Conservation (phyloP, 192 early-diverging fungal species). For the Kickxella alabastrina region DNA sequence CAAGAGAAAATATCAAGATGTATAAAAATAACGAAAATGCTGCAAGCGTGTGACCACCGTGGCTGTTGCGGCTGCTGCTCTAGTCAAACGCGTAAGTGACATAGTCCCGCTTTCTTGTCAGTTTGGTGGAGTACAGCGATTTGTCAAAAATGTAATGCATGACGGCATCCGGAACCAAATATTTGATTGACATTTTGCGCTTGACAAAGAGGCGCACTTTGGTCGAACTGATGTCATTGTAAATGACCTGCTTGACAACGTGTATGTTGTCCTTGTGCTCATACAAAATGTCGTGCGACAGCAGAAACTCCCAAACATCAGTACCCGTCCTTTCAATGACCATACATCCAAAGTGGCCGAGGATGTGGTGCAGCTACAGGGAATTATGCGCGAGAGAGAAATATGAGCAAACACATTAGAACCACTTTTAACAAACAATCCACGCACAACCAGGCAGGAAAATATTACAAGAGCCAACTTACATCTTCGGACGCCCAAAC, state of each 20-base stretch:
- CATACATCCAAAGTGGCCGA: conserved; percentile 87
- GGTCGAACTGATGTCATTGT: conserved; percentile 97
- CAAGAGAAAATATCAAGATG: too few species aligned
- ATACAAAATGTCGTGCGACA: conserved; percentile 86
- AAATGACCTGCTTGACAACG: conserved; percentile 93
- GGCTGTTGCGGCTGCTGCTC: too few species aligned
- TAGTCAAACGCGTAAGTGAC: conserved; percentile 53
- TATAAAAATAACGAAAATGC: too few species aligned
- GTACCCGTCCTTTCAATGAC: conserved; percentile 94
- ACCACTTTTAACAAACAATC: too few species aligned
- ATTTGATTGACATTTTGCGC: conserved; percentile 90
- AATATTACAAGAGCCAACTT: conserved; percentile 48
- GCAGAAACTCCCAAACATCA: conserved; percentile 88
- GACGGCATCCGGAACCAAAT: conserved; percentile 87
- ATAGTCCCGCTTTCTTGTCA: conserved; percentile 53
- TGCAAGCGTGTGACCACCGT: too few species aligned
- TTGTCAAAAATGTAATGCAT: conserved; percentile 85
- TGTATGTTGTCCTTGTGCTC: conserved; percentile 85
- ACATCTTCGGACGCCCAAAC: conserved; percentile 84
- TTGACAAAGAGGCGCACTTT: conserved; percentile 94
- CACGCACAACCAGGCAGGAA: not conserved
- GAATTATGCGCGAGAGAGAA: too few species aligned
- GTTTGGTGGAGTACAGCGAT: conserved; percentile 63
- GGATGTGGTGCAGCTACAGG: conserved; percentile 77
- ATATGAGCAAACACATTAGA: too few species aligned